A percentile compares a stretch with the other conserved stretches of the same genome.
These are phyloP conservation scores for Neocatenulostroma microsporum DNA, from an alignment of 2,329 filamentous ascomycete genomes.

Conservation along the genomic window DNA sequence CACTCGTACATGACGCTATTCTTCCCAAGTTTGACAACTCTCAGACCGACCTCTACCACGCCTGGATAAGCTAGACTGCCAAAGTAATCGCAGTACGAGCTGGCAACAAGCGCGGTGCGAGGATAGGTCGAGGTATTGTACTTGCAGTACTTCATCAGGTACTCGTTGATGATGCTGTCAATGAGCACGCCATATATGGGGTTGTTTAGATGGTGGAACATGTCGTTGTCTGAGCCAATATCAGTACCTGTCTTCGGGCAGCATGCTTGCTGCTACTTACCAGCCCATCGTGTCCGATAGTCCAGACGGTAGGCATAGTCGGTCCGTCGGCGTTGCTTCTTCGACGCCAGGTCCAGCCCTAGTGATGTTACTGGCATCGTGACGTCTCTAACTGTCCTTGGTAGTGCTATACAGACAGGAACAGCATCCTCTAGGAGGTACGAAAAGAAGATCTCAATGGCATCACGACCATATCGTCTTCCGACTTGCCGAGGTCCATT, in stretches of 20 bases:
- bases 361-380: too few species aligned
- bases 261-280: too few species aligned
- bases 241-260: slow-evolving; percentile 42
- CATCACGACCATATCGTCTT: too few species aligned
- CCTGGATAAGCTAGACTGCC: slow-evolving; percentile 67
- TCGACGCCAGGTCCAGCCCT: background rate
- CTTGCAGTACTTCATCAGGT: slow-evolving; percentile 70
- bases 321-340: background rate
- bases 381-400: too few species aligned
- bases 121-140: slow-evolving; percentile 61
- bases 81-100: slow-evolving; percentile 80
- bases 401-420: too few species aligned
- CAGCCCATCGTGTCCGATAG: slow-evolving; percentile 3
- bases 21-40: slow-evolving; percentile 75
- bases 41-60: slow-evolving; percentile 69
- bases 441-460: too few species aligned
- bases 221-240: slow-evolving; percentile 68
- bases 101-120: slow-evolving; percentile 76
- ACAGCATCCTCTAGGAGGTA: too few species aligned
- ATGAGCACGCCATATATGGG: slow-evolving; percentile 44
- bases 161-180: slow-evolving; percentile 84
- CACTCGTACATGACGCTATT: slow-evolving; percentile 88
- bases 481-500: too few species aligned
- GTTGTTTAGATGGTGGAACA: slow-evolving; percentile 68
- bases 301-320: slow-evolving; percentile 4